Conservation (phyloP, 2,329 filamentous ascomycete genomes). For the Alternaria dauci region DNA sequence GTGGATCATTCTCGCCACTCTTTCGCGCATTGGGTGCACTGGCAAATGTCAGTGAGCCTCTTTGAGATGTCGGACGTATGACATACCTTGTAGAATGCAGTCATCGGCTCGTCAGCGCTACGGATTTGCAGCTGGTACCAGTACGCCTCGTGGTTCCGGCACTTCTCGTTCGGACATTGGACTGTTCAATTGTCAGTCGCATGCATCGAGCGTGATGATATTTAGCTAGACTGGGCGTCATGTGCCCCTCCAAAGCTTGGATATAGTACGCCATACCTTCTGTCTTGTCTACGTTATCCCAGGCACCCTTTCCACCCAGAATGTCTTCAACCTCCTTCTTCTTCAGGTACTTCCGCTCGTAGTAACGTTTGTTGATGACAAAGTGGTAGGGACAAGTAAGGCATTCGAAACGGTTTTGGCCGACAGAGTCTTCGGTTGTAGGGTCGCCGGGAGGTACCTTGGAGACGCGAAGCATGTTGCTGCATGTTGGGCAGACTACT, state of each 20-base stretch:
- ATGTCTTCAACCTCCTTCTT: conserved; percentile 90
- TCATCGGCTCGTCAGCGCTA: conserved; percentile 98
- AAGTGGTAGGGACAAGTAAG: conserved; percentile 95
- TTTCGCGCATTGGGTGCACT: conserved; percentile 55
- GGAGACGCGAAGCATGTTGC: conserved; percentile 82
- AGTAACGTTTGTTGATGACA: conserved; percentile 79
- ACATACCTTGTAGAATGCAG: conserved; percentile 85
- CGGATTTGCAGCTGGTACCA: conserved; percentile 98
- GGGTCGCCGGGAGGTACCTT: conserved; percentile 53
- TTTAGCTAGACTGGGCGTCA: neutral
- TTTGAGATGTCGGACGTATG: neutral
- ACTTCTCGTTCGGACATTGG: conserved; percentile 83
- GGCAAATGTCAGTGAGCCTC: conserved; percentile 10
- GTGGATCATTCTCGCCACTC: conserved; percentile 54
- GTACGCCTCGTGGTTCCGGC: conserved; percentile 83
- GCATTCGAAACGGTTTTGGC: conserved; percentile 87
- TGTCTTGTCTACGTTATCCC: conserved; percentile 90
- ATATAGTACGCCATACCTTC: conserved; percentile 55
- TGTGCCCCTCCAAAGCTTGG: neutral
- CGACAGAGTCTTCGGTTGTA: conserved; percentile 47
- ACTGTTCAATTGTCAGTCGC: conserved; percentile 55
- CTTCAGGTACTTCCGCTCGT: conserved; percentile 80
- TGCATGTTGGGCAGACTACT: conserved; percentile 79
- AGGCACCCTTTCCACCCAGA: conserved; percentile 85
- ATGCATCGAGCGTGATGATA: neutral